These are phyloP conservation scores for Pythium sp. DNA, from an alignment of 352 stramenopile species.

Conservation along the genomic window DNA sequence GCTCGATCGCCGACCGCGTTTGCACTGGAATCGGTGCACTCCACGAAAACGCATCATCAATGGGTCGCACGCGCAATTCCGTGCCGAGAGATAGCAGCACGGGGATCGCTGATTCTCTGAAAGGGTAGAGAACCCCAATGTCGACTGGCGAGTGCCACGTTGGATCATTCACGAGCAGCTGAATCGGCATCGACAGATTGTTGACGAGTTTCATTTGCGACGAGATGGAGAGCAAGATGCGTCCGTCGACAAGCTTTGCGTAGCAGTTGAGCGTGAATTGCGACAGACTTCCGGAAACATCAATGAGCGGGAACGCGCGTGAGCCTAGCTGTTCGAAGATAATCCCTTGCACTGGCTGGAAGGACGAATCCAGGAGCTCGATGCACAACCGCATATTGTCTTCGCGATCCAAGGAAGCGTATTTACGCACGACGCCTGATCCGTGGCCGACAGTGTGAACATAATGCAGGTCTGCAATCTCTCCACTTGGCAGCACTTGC, in stretches of 20 bases:
- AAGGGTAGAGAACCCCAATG: slow-evolving; percentile 56
- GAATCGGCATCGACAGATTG: slow-evolving; percentile 60
- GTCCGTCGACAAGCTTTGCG: slow-evolving; percentile 68
- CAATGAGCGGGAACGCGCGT: slow-evolving; percentile 61
- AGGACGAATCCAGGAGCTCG: slow-evolving; percentile 53
- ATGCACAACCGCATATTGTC: slow-evolving; percentile 61
- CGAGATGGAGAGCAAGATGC: slow-evolving; percentile 74
- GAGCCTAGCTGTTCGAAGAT: slow-evolving; percentile 77
- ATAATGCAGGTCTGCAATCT: slow-evolving; percentile 64
- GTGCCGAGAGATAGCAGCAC: slow-evolving; percentile 65
- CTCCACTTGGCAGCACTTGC: slow-evolving; percentile 38
- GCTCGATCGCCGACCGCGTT: slow-evolving; percentile 49
- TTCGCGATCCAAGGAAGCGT: slow-evolving; percentile 56
- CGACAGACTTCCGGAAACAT: slow-evolving; percentile 45
- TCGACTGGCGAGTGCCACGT: slow-evolving; percentile 71
- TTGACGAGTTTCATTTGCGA: slow-evolving; percentile 80
- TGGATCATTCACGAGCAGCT: slow-evolving; percentile 80
- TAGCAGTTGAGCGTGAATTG: slow-evolving; percentile 63
- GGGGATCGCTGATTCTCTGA: slow-evolving; percentile 63
- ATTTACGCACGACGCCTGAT: slow-evolving; percentile 66
- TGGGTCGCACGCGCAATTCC: slow-evolving; percentile 63
- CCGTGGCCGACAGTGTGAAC: slow-evolving; percentile 54
- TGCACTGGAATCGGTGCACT: slow-evolving; percentile 78
- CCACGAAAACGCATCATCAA: slow-evolving; percentile 55
- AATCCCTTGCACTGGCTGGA: slow-evolving; percentile 75